Percentiles rank a stretch among this genome's conserved stretches.
phyloP scores from a whole-genome alignment of 2,329 filamentous ascomycete genomes.

The Penicillium sp. region DNA sequence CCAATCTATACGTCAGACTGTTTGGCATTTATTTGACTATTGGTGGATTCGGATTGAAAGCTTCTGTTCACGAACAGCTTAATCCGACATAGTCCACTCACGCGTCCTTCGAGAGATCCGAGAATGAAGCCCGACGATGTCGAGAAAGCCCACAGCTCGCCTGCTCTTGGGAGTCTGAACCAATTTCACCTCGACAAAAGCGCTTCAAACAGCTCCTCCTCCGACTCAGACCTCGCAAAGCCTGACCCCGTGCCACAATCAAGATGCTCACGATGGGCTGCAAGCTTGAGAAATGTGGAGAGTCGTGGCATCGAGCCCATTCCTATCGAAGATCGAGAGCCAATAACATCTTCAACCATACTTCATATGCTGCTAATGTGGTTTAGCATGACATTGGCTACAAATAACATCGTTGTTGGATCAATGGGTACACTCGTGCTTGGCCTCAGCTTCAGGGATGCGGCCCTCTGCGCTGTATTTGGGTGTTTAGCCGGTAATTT shows the following conservation, averaged over 20 bases:
- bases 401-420: slow-evolving; percentile 44
- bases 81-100: background rate
- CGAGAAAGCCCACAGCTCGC: slow-evolving; percentile 27
- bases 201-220: slow-evolving; percentile 5
- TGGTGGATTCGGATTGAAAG: background rate
- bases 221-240: slow-evolving; percentile 10
- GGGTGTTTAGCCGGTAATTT: slow-evolving; percentile 35
- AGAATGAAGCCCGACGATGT: slow-evolving; percentile 23
- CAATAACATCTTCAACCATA: slow-evolving; percentile 23
- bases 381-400: slow-evolving; percentile 42
- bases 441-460: slow-evolving; percentile 41
- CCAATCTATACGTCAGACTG: background rate
- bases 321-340: slow-evolving; percentile 28
- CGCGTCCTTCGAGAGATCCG: background rate
- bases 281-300: slow-evolving; percentile 28
- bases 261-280: slow-evolving; percentile 24
- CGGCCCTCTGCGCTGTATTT: slow-evolving; percentile 39
- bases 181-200: slow-evolving; percentile 23
- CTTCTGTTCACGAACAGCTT: background rate
- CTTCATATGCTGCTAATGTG: slow-evolving; percentile 38
- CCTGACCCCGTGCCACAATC: slow-evolving; percentile 7
- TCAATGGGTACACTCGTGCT: slow-evolving; percentile 44
- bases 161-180: slow-evolving; percentile 24
- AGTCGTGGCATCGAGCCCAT: slow-evolving; percentile 29
- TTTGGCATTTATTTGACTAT: background rate